Conservation (phyloP, 495 filamentous ascomycete genomes). For the Tuber calosporum region DNA sequence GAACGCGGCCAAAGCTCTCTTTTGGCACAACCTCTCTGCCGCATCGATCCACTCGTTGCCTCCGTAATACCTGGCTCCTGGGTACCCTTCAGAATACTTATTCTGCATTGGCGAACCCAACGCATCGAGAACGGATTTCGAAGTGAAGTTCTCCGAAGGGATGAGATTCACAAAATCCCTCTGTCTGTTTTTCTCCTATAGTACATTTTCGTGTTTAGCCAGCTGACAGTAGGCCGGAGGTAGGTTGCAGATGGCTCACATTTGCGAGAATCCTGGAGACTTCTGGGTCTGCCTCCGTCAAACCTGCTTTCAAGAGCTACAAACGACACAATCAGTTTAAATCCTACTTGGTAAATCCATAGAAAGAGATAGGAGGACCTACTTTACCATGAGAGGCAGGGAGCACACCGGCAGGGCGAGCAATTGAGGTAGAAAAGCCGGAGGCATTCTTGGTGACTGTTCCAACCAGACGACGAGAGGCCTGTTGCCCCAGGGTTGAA, state of each 20-base stretch:
- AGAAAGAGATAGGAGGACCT: neutral
- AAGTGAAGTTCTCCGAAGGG: conserved; percentile 98
- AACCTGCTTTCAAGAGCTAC: conserved; percentile 69
- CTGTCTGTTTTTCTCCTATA: conserved; percentile 85
- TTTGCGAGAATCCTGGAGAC: conserved; percentile 84
- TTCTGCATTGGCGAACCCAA: conserved; percentile 99
- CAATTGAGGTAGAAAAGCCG: conserved; percentile 43
- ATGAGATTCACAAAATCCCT: conserved; percentile 98
- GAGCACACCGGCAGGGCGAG: conserved; percentile 29
- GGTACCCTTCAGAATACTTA: conserved; percentile 98
- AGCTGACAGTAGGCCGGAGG: neutral
- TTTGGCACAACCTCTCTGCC: conserved; percentile 80
- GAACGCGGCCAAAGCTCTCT: conserved; percentile 80
- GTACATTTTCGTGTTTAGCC: conserved; percentile 10
- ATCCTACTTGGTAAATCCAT: conserved; percentile 16
- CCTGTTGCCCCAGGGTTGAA: conserved; percentile 29
- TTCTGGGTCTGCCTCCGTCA: conserved; percentile 78
- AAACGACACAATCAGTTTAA: conserved; percentile 2
- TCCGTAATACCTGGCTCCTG: conserved; percentile 92
- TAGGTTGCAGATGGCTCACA: conserved; percentile 46
- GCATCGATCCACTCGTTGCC: conserved; percentile 94
- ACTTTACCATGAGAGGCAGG: conserved; percentile 29
- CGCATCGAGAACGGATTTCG: conserved; percentile 91
- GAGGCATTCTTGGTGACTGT: conserved; percentile 44
- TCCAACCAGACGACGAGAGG: conserved; percentile 24